Base-by-base conservation (phyloP, 441 rosid species). In the Erysimum cheiri region DNA sequence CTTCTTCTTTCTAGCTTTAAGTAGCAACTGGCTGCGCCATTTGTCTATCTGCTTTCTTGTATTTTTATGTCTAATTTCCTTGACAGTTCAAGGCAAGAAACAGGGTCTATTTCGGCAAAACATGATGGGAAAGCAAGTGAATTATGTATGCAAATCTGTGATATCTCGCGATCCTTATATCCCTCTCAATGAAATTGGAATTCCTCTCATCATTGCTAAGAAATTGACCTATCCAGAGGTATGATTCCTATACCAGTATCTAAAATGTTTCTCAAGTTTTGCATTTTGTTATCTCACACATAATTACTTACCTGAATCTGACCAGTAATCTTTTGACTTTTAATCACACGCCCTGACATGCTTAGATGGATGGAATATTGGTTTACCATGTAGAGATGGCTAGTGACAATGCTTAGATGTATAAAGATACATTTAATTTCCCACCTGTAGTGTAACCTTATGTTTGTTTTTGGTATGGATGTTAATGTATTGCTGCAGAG, bases 71-170 rank as follows among this genome's bases (percentile, higher is more conserved):
- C 68, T 22, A 37, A 49, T 53, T 66, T 40, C 15, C 35, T 56
- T 76, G 37, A 48, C 80, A 89, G 95, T 85, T 77, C 81, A 80
- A 77, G 83, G 88, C 81, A 96, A 85, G 77, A 96, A 96, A 77
- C 97, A 96, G 81, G 99, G 99, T 64, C 69, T 96, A 60, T 96
- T 93, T 74, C 96, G 99, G 44, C 99, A 96, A 74, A 96, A 93
- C 75, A 85, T 96, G 98, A 96, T 96, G 99, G 99, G 99, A 70
- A 96, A 96, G 86, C 84, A 98, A 78, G 99, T 96, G 60, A 96
- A 96, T 81, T 88, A 81, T 82, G 98, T 98, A 10, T 96, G 99
- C 68, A 86, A 97, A 48, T 96, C 99, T 74, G 99, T 96, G 66
- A 96, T 96, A 77, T 96, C 99, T 13, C 99, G 98, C 55, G 99